Percentiles rank a stretch among this genome's conserved stretches.
Evolutionary conservation across 345 rosid species (phyloP).

Genomic region (Syzygium grande): DNA sequence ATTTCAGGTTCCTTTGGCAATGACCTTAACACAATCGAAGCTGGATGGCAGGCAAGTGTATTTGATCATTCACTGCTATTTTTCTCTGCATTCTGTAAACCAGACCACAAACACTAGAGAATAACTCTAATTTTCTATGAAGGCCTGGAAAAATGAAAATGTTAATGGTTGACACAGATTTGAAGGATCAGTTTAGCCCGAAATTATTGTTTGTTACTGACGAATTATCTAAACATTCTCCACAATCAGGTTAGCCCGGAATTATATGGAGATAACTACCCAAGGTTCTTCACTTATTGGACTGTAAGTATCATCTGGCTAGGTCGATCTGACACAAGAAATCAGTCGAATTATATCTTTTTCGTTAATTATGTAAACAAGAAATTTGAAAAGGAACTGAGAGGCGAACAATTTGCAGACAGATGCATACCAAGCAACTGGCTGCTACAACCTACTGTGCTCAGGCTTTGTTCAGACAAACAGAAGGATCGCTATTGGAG

Average conservation of each 20-base stretch:
- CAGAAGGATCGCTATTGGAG: constrained; percentile 87
- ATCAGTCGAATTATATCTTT: not conserved
- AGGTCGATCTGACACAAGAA: not conserved
- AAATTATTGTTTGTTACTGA: not conserved
- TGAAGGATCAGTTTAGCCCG: not conserved
- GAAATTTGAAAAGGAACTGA: not conserved
- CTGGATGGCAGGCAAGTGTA: constrained; percentile 87
- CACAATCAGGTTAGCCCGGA: constrained; percentile 84
- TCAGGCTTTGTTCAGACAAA: constrained; percentile 96
- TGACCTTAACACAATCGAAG: constrained; percentile 97
- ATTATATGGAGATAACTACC: constrained; percentile 83
- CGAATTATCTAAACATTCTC: not conserved
- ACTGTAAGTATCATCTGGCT: constrained; percentile 46
- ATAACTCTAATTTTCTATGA: not conserved
- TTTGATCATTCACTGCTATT: not conserved
- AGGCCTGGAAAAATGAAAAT: not conserved
- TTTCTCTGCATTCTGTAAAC: not conserved
- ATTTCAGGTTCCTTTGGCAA: constrained; percentile 92
- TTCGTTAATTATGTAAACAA: not conserved
- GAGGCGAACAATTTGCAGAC: constrained; percentile 29
- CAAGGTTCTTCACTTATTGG: constrained; percentile 98
- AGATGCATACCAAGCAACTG: constrained; percentile 97
- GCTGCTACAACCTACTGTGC: constrained; percentile 94
- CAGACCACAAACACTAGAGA: not conserved
- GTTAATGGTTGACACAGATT: not conserved